Evolutionary conservation across 108 stramenopile species (phyloP).

Genomic region (Epithemia pelagica): DNA sequence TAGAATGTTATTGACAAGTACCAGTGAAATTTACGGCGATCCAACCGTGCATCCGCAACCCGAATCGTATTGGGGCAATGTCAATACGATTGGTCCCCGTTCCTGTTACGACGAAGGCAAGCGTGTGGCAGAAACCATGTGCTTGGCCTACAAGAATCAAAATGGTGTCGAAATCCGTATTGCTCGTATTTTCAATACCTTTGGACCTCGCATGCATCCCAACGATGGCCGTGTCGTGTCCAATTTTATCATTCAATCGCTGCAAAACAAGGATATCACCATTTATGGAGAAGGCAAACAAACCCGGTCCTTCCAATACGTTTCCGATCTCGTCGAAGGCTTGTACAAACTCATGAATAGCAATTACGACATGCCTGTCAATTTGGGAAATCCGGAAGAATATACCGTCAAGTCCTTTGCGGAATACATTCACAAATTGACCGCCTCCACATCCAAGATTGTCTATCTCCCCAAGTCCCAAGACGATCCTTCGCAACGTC

Average conservation of each 20-base stretch:
- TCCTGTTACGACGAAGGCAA: constrained; percentile 99
- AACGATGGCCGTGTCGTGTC: constrained; percentile 98
- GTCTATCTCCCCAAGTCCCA: constrained; percentile 56
- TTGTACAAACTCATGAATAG: constrained; percentile 96
- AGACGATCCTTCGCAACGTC: constrained; percentile 93
- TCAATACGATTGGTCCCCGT: constrained; percentile 95
- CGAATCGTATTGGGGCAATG: constrained; percentile 98
- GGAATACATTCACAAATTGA: constrained; percentile 66
- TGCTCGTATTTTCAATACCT: constrained; percentile 99
- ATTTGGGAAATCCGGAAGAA: constrained; percentile 98
- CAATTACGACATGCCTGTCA: constrained; percentile 86
- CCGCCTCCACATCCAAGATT: constrained; percentile 63
- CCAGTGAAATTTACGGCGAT: constrained; percentile 90
- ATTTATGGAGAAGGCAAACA: constrained; percentile 96
- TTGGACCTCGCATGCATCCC: constrained; percentile 98
- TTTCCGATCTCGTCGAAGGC: constrained; percentile 96
- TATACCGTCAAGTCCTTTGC: constrained; percentile 94
- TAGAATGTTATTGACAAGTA: constrained; percentile 90
- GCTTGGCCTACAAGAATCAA: constrained; percentile 93
- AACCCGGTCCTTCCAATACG: constrained; percentile 98
- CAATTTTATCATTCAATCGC: constrained; percentile 98
- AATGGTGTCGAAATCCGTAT: constrained; percentile 92
- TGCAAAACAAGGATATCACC: constrained; percentile 92
- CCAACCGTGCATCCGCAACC: constrained; percentile 90
- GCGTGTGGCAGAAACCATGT: constrained; percentile 99